phyloP scores from a whole-genome alignment of 495 filamentous ascomycete species.

The Halenospora varia region DNA sequence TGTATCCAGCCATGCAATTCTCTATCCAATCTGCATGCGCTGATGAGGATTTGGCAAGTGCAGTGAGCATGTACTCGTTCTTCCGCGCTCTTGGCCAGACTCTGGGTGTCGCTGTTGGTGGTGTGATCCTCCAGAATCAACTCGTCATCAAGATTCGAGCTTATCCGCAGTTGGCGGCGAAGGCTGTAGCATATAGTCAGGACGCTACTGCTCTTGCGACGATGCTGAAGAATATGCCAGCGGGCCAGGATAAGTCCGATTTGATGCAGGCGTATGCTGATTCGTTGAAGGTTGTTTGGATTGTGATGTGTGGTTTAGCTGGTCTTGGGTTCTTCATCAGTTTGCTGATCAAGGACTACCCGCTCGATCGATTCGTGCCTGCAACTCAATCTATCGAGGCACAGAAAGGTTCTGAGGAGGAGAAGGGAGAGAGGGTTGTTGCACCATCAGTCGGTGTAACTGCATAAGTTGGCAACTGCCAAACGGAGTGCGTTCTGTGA shows the following conservation, averaged over 20 bases:
- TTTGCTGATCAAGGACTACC: conserved; percentile 11
- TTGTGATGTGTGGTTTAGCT: conserved; percentile 33
- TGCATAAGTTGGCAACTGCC: no score
- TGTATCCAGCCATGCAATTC: conserved; percentile 45
- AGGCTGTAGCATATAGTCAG: conserved; percentile 43
- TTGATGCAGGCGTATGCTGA: conserved; percentile 53
- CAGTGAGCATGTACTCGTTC: conserved; percentile 55
- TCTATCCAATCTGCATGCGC: conserved; percentile 38
- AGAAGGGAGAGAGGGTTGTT: background rate
- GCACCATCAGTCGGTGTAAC: background rate
- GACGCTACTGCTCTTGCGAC: conserved; percentile 56
- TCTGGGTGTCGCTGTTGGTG: conserved; percentile 47
- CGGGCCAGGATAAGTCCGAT: conserved; percentile 32
- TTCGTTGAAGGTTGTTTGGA: conserved; percentile 54
- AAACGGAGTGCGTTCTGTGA: no score
- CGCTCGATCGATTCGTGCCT: conserved; percentile 9
- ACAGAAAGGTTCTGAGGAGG: conserved; percentile 1
- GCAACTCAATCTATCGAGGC: background rate
- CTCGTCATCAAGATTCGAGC: conserved; percentile 40
- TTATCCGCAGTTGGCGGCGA: conserved; percentile 36
- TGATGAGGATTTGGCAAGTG: conserved; percentile 46
- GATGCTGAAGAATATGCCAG: conserved; percentile 50
- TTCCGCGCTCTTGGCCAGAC: conserved; percentile 52
- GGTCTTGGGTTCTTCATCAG: conserved; percentile 1
- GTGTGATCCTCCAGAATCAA: conserved; percentile 55